Percentiles rank a stretch among this genome's conserved stretches.
These are phyloP conservation scores for Macaranga tanarius DNA, from an alignment of 441 rosid species.

Conservation along the genomic window DNA sequence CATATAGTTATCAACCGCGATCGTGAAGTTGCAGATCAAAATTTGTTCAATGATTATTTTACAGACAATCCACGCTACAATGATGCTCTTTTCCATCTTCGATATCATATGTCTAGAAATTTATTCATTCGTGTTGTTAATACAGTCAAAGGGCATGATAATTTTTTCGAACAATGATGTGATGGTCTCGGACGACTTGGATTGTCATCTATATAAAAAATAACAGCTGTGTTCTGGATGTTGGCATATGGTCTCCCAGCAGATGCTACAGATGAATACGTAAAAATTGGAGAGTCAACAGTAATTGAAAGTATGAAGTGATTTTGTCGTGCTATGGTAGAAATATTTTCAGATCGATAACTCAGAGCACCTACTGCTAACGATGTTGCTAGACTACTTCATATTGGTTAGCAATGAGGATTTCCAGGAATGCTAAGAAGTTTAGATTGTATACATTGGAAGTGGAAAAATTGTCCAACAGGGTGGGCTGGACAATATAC, in stretches of 20 bases:
- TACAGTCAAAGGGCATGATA: not conserved
- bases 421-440: not conserved
- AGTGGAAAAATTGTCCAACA: constrained; percentile 3
- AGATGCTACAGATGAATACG: not conserved
- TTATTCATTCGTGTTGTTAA: not conserved
- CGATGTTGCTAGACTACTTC: not conserved
- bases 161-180: not conserved
- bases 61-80: not conserved
- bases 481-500: not conserved
- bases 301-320: too few relatives aligned
- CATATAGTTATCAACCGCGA: not conserved
- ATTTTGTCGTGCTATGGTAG: too few relatives aligned
- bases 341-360: not conserved
- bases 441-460: not conserved
- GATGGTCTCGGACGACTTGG: not conserved
- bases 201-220: not conserved
- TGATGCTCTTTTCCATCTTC: not conserved
- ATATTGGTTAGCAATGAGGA: not conserved
- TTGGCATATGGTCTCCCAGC: not conserved
- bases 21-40: not conserved
- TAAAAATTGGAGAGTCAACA: too few relatives aligned
- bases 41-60: not conserved
- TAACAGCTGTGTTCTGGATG: not conserved
- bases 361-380: not conserved
- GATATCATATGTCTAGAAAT: not conserved